A percentile compares a stretch with the other conserved stretches of the same genome.
phyloP scores from a whole-genome alignment of 345 rosid species.

The Eucalyptus paniculata region DNA sequence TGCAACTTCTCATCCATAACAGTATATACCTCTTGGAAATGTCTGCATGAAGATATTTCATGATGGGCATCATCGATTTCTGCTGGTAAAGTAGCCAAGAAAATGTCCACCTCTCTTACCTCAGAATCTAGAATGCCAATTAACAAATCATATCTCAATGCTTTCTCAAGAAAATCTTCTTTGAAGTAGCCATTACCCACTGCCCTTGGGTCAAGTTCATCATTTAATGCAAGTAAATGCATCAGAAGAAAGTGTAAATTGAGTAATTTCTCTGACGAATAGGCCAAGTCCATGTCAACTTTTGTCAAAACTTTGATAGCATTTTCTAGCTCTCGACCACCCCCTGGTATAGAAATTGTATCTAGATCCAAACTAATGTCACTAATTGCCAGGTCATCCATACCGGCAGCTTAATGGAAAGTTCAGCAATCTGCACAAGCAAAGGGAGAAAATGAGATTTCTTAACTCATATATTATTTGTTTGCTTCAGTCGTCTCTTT shows the following conservation, averaged over 20 bases:
- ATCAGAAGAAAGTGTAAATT: constrained; percentile 61
- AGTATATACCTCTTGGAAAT: constrained; percentile 9
- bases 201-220: constrained; percentile 35
- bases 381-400: neutral
- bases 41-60: constrained; percentile 50
- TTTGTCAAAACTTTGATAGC: constrained; percentile 22
- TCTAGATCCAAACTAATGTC: neutral
- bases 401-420: neutral
- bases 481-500: neutral
- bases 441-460: neutral
- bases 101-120: constrained; percentile 60
- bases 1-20: constrained; percentile 45
- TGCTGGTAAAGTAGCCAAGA: constrained; percentile 44
- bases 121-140: constrained; percentile 72
- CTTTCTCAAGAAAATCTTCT: constrained; percentile 43
- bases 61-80: constrained; percentile 53
- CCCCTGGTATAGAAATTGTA: neutral
- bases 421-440: neutral
- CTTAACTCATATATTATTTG: neutral
- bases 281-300: constrained; percentile 41
- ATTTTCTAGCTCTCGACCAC: constrained; percentile 24
- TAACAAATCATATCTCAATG: constrained; percentile 60
- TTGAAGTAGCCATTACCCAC: constrained; percentile 17
- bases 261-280: constrained; percentile 47
- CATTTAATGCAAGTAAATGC: constrained; percentile 65